These are phyloP conservation scores for Microbotryum saponariae DNA, from an alignment of 1,284 basidiomycete genomes.

Conservation along the genomic window DNA sequence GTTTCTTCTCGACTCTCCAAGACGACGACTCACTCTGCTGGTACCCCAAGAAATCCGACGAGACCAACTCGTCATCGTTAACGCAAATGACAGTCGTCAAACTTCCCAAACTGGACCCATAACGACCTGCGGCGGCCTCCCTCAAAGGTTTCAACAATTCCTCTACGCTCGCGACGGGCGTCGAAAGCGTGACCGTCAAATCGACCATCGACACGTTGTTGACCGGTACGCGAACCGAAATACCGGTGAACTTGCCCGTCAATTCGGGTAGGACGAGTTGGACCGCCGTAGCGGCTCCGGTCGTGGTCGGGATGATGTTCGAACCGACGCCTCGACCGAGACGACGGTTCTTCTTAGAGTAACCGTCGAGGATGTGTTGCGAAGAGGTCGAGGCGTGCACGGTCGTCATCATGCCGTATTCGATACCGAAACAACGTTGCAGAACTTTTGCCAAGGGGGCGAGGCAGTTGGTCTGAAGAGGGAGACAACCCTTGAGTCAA, in stretches of 20 bases:
- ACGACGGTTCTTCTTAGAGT: slow-evolving; percentile 42
- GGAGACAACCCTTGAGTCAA: not conserved
- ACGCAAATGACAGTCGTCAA: slow-evolving; percentile 38
- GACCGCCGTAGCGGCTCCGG: slow-evolving; percentile 44
- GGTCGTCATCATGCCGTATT: slow-evolving; percentile 46
- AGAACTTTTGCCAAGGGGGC: slow-evolving; percentile 44
- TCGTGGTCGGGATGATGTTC: slow-evolving; percentile 44
- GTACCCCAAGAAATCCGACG: slow-evolving; percentile 42
- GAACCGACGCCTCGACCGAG: slow-evolving; percentile 31
- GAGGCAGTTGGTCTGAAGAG: slow-evolving; percentile 43
- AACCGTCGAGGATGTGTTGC: slow-evolving; percentile 45
- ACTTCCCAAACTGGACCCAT: slow-evolving; percentile 8
- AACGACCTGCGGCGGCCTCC: slow-evolving; percentile 34
- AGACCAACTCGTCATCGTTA: slow-evolving; percentile 44
- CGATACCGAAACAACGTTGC: slow-evolving; percentile 42
- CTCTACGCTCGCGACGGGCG: slow-evolving; percentile 39
- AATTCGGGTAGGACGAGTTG: slow-evolving; percentile 44
- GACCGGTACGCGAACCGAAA: slow-evolving; percentile 44
- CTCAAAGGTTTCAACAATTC: slow-evolving; percentile 42
- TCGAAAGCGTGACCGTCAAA: slow-evolving; percentile 42
- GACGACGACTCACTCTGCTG: slow-evolving; percentile 22
- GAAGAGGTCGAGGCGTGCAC: slow-evolving; percentile 43
- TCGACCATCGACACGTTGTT: slow-evolving; percentile 45
- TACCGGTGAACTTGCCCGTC: slow-evolving; percentile 44
- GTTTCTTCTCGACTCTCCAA: too few relatives aligned